A percentile compares a stretch with the other conserved stretches of the same genome.
Conservation (phyloP, 371 early-diverging fungal species). For the Catenaria anguillulae region DNA sequence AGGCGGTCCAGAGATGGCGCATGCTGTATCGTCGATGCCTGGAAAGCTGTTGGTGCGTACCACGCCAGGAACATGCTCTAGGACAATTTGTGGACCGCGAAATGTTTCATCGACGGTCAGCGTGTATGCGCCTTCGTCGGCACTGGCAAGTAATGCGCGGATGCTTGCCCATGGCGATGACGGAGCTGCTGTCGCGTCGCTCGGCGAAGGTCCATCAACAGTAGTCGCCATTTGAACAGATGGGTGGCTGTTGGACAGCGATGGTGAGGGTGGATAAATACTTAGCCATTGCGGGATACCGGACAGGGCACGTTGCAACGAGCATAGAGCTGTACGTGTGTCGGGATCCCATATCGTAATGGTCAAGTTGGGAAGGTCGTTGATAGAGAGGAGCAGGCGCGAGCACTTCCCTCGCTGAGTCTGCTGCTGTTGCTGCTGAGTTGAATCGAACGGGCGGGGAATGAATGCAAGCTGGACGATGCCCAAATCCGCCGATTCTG, state of each 20-base stretch:
- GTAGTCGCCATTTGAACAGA: not conserved
- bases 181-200: not conserved
- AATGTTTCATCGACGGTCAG: not conserved
- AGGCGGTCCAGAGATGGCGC: not conserved
- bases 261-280: not conserved
- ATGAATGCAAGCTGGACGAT: not conserved
- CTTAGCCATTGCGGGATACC: not conserved
- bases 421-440: too few relatives aligned
- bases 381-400: not conserved
- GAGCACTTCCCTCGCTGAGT: too few relatives aligned
- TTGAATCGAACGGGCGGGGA: not conserved
- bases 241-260: not conserved
- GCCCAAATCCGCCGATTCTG: not conserved
- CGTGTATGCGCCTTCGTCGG: not conserved
- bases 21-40: not conserved
- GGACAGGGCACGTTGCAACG: not conserved
- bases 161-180: not conserved
- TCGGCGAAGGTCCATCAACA: not conserved
- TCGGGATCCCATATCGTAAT: conserved; percentile 3
- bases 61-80: not conserved
- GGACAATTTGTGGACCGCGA: not conserved
- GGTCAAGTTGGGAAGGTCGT: conserved; percentile 3
- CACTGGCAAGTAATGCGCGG: not conserved
- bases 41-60: not conserved
- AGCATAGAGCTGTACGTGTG: not conserved